These are phyloP conservation scores for Ceriops decandra DNA, from an alignment of 345 rosid genomes.

Conservation along the genomic window DNA sequence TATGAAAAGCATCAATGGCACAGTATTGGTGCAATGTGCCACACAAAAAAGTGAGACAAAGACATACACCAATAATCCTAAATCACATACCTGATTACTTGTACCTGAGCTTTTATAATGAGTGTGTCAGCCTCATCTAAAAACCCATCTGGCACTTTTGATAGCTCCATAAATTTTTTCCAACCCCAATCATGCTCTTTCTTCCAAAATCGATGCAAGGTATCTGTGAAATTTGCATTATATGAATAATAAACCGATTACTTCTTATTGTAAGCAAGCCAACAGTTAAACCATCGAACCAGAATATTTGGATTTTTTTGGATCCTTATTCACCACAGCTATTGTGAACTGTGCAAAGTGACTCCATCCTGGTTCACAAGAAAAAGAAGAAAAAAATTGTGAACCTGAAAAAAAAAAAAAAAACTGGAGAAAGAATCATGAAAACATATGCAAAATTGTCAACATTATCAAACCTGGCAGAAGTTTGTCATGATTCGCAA, in stretches of 20 bases:
- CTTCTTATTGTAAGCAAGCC: neutral
- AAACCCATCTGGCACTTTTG: conserved; percentile 79
- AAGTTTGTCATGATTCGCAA: conserved; percentile 85
- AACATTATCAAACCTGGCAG: conserved; percentile 66
- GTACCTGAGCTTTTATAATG: conserved; percentile 90
- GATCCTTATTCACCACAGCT: conserved; percentile 83
- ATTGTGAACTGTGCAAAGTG: conserved; percentile 98
- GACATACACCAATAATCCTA: too few species aligned
- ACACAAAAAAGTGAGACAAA: conserved; percentile 5
- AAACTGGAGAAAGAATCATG: neutral
- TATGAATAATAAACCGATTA: conserved; percentile 23
- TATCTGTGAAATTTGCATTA: conserved; percentile 50
- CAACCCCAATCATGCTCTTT: conserved; percentile 98
- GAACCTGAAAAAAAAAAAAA: neutral
- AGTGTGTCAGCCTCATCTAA: conserved; percentile 71
- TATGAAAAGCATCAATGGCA: neutral
- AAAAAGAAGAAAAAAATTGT: conserved; percentile 16
- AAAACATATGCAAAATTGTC: neutral
- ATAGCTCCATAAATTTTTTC: conserved; percentile 90
- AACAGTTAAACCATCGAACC: conserved; percentile 43
- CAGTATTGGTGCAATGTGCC: neutral
- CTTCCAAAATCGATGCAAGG: conserved; percentile 87
- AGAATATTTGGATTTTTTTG: conserved; percentile 82
- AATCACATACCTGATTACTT: conserved; percentile 68
- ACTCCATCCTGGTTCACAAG: conserved; percentile 72